Evolutionary conservation across 306 rosid species (phyloP).

Genomic region (Cicer cuneatum): DNA sequence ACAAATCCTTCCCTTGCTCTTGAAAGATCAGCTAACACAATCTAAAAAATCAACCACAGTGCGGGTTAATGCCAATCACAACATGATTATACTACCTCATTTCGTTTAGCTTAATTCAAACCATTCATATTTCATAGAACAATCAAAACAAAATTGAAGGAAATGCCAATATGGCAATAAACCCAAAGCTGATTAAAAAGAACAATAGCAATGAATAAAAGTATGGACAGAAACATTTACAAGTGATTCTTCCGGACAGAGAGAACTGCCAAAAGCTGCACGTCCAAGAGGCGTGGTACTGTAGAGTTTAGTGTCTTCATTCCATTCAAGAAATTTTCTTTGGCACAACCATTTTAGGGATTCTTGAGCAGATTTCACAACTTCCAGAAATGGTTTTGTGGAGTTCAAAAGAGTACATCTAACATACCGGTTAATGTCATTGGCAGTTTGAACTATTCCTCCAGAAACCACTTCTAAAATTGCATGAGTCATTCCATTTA

Average conservation of each 20-base stretch:
- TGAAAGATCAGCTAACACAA: conserved; percentile 93
- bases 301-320: conserved; percentile 81
- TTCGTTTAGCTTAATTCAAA: conserved; percentile 33
- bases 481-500: conserved; percentile 97
- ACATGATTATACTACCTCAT: conserved; percentile 16
- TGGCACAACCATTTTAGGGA: conserved; percentile 95
- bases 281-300: conserved; percentile 93
- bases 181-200: conserved; percentile 20
- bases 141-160: conserved; percentile 34
- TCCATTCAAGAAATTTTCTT: conserved; percentile 91
- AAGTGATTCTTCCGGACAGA: conserved; percentile 96
- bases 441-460: conserved; percentile 94
- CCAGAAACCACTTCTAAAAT: conserved; percentile 98
- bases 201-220: conserved; percentile 24
- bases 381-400: conserved; percentile 91
- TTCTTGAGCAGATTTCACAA: conserved; percentile 97
- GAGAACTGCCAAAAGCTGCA: conserved; percentile 96
- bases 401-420: conserved; percentile 95
- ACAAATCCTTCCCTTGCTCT: conserved; percentile 99
- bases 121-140: conserved; percentile 14
- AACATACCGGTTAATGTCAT: conserved; percentile 87
- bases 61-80: conserved; percentile 34
- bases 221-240: conserved; percentile 55
- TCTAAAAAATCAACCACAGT: conserved; percentile 53
- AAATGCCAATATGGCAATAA: conserved; percentile 20